Evolutionary conservation across 805 yeast genomes (phyloP), one percentile per base, ranked within the genome.

Genomic region (Nakazawaea ambrosiae): DNA sequence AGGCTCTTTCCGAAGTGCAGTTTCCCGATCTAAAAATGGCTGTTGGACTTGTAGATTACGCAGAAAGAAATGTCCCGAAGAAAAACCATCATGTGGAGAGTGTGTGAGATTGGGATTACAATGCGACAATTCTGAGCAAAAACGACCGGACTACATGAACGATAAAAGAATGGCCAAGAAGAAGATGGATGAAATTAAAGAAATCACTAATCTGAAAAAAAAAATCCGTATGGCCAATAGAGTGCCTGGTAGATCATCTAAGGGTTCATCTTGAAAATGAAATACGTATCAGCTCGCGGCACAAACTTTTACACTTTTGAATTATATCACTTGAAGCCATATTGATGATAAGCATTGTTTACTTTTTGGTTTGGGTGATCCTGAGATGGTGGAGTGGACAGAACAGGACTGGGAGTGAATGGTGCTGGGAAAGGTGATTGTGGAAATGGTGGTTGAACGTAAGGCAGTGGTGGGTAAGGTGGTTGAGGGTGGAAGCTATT

Each of bases 31-130:
- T 1, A 70, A 69, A 42, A 62, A 63, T 22, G 89, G 89, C 0
- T 82, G 92, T 50, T 82, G 90, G 90, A 82, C 85, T 5, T 82
- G 90, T 51, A 58, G 89, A 40, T 56, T 80, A 14, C 66, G 92
- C 27, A 78, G 84, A 45, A 82, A 82, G 53, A 74, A 79, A 45
- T 82, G 90, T 49, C 72, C 84, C 1, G 86, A 76, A 49, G 75
- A 74, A 41, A 66, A 63, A 45, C 88, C 89, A 1, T 49, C 40
- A 4, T 82, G 92, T 51, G 50, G 52, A 6, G 77, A 75, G 45
- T 82, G 92, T 54, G 47, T 48, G 2, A 58, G 78, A 34, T 60
- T 82, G 17, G 74, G 75, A 6, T 53, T 82, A 16, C 49, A 47
- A 2, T 82, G 92, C 54, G 80, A 74, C 49, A 74, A 75, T 7